A percentile compares a stretch with the other conserved stretches of the same genome.
Conservation (phyloP, 75 land plant genomes). For the Selaginella tamariscina region DNA sequence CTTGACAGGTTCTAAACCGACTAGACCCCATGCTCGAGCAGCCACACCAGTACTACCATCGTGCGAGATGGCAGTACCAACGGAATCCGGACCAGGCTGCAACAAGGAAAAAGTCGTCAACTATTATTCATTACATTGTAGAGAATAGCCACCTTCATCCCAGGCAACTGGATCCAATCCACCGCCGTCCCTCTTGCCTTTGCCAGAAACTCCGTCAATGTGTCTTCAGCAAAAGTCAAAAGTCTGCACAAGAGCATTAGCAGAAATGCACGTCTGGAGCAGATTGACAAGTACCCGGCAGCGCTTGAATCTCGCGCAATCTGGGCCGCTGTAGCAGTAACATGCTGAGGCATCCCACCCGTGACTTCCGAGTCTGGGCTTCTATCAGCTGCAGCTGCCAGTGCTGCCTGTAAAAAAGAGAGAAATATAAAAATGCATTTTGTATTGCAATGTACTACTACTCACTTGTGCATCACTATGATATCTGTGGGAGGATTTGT, state of each 20-base stretch:
- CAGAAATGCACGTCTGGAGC: not conserved
- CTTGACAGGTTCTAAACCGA: slow-evolving; percentile 74
- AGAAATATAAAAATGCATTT: not conserved
- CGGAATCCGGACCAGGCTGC: slow-evolving; percentile 99
- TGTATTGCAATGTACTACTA: too few species aligned
- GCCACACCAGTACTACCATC: slow-evolving; percentile 86
- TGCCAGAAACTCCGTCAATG: slow-evolving; percentile 82
- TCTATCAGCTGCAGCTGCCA: slow-evolving; percentile 56
- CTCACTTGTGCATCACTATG: not conserved
- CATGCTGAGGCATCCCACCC: slow-evolving; percentile 57
- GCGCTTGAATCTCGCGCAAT: slow-evolving; percentile 69
- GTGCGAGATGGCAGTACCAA: slow-evolving; percentile 86
- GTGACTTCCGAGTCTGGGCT: slow-evolving; percentile 95
- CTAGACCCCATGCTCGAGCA: slow-evolving; percentile 94
- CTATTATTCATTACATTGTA: not conserved
- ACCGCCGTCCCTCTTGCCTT: slow-evolving; percentile 96
- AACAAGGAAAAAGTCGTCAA: not conserved
- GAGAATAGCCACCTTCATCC: slow-evolving; percentile 67
- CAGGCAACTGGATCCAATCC: slow-evolving; percentile 99
- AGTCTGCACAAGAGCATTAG: slow-evolving; percentile 32
- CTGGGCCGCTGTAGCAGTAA: slow-evolving; percentile 48
- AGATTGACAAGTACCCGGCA: slow-evolving; percentile 55
- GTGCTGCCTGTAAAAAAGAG: slow-evolving; percentile 36
- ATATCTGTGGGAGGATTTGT: slow-evolving; percentile 10
- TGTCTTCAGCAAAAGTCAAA: slow-evolving; percentile 86